Conservation (phyloP, 1,284 basidiomycete species). For the Gomphus sp. region DNA sequence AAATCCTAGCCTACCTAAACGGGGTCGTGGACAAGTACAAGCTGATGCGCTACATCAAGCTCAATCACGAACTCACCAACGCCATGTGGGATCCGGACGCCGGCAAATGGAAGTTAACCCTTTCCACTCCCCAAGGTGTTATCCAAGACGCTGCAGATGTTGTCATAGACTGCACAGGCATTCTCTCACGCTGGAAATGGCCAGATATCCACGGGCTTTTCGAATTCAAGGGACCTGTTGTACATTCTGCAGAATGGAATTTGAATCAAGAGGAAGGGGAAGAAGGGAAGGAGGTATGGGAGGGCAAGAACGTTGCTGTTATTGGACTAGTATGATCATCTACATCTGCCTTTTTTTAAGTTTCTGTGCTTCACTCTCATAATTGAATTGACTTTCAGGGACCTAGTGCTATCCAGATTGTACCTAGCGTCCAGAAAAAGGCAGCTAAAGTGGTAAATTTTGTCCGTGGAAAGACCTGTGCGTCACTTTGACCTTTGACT, state of each 20-base stretch:
- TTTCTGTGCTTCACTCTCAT: no score
- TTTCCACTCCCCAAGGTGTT: slow-evolving; percentile 29
- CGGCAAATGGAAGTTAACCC: slow-evolving; percentile 33
- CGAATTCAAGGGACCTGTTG: slow-evolving; percentile 38
- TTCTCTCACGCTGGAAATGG: slow-evolving; percentile 47
- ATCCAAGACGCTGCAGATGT: slow-evolving; percentile 45
- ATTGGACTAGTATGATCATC: slow-evolving; percentile 47
- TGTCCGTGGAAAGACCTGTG: slow-evolving; percentile 50
- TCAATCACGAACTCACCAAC: slow-evolving; percentile 38
- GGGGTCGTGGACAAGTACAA: slow-evolving; percentile 50
- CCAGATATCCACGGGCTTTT: slow-evolving; percentile 47
- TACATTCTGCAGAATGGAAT: slow-evolving; percentile 53
- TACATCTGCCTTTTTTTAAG: no score
- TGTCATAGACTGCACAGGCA: slow-evolving; percentile 40
- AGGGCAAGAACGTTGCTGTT: slow-evolving; percentile 47
- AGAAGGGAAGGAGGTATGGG: slow-evolving; percentile 40
- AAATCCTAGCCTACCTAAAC: slow-evolving; percentile 47
- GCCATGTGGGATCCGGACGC: slow-evolving; percentile 41
- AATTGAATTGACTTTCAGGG: slow-evolving; percentile 34
- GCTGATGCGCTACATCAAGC: slow-evolving; percentile 8
- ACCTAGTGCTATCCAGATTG: slow-evolving; percentile 56
- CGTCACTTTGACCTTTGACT: neutral
- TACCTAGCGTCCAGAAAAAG: slow-evolving; percentile 46
- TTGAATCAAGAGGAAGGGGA: slow-evolving; percentile 38
- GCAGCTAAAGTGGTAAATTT: slow-evolving; percentile 32